Evolutionary conservation across 768 basidiomycete genomes (phyloP).

Genomic region (Fomitopsis pulvina): DNA sequence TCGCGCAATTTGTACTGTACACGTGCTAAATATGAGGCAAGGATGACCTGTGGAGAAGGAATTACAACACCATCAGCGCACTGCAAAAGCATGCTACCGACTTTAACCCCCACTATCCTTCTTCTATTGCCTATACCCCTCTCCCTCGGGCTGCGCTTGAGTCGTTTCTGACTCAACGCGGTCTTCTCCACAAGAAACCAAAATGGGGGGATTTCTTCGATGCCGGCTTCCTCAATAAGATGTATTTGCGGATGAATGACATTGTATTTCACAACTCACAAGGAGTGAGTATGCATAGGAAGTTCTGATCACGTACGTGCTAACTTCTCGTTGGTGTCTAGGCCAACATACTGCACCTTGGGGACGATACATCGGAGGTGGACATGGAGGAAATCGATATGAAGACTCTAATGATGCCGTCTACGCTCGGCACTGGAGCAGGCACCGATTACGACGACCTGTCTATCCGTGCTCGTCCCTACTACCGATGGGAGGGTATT

Average conservation of each 20-base stretch:
- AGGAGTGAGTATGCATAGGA: slow-evolving; percentile 31
- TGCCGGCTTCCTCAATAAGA: slow-evolving; percentile 61
- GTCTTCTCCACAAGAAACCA: slow-evolving; percentile 42
- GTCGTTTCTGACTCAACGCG: slow-evolving; percentile 55
- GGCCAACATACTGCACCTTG: slow-evolving; percentile 62
- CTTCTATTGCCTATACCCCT: slow-evolving; percentile 68
- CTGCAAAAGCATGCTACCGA: slow-evolving; percentile 44
- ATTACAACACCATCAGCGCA: slow-evolving; percentile 48
- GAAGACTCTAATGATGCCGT: slow-evolving; percentile 41
- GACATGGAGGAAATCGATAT: slow-evolving; percentile 62
- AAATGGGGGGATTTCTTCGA: slow-evolving; percentile 47
- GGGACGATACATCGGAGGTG: slow-evolving; percentile 42
- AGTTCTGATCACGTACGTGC: background rate
- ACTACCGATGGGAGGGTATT: slow-evolving; percentile 67
- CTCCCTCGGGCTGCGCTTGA: slow-evolving; percentile 60
- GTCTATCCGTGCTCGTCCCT: slow-evolving; percentile 51
- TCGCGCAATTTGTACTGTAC: background rate
- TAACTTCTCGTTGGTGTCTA: slow-evolving; percentile 19
- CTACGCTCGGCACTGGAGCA: slow-evolving; percentile 58
- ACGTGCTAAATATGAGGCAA: slow-evolving; percentile 17
- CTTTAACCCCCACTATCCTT: slow-evolving; percentile 67
- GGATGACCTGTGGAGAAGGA: slow-evolving; percentile 76
- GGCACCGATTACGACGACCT: slow-evolving; percentile 67
- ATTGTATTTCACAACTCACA: slow-evolving; percentile 49
- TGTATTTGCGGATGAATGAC: slow-evolving; percentile 68